Percentiles rank a stretch among this genome's conserved stretches.
Conservation (phyloP, 768 basidiomycete genomes). For the Pulveroboletus ravenelii region DNA sequence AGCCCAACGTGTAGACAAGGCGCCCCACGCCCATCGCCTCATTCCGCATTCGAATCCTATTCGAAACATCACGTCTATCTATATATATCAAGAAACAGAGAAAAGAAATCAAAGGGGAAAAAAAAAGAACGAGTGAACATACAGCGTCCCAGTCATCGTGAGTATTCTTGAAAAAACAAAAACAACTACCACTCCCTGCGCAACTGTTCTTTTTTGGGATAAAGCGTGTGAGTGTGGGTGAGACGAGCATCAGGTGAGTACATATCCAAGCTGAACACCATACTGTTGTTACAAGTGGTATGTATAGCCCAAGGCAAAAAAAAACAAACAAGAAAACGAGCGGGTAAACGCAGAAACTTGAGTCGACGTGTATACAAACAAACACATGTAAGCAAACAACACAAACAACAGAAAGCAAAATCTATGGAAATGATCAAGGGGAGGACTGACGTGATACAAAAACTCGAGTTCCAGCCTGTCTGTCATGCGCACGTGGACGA, state of each 20-base stretch:
- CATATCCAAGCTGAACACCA: slow-evolving; percentile 15
- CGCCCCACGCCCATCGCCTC: too few species aligned
- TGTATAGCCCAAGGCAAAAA: slow-evolving; percentile 9
- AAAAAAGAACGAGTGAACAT: neutral
- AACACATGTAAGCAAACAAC: neutral
- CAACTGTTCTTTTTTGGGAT: neutral
- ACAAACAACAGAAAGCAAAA: slow-evolving; percentile 8
- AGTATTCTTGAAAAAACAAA: too few species aligned
- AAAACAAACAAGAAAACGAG: neutral
- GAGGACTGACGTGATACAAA: slow-evolving; percentile 7
- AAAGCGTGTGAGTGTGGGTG: neutral
- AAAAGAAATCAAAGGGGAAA: neutral
- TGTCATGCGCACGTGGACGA: neutral
- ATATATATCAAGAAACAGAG: too few species aligned
- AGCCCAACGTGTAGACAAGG: too few species aligned
- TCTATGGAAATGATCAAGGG: slow-evolving; percentile 10
- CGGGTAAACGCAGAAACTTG: too few species aligned
- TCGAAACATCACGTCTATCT: too few species aligned
- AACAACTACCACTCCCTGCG: neutral
- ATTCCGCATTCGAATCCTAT: too few species aligned
- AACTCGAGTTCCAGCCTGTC: neutral
- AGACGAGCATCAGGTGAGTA: slow-evolving; percentile 1
- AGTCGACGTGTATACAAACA: neutral
- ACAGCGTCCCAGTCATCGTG: too few species aligned
- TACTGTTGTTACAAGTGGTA: slow-evolving; percentile 14